phyloP scores from a whole-genome alignment of 352 stramenopile species.

The Thraustochytrium striatum region DNA sequence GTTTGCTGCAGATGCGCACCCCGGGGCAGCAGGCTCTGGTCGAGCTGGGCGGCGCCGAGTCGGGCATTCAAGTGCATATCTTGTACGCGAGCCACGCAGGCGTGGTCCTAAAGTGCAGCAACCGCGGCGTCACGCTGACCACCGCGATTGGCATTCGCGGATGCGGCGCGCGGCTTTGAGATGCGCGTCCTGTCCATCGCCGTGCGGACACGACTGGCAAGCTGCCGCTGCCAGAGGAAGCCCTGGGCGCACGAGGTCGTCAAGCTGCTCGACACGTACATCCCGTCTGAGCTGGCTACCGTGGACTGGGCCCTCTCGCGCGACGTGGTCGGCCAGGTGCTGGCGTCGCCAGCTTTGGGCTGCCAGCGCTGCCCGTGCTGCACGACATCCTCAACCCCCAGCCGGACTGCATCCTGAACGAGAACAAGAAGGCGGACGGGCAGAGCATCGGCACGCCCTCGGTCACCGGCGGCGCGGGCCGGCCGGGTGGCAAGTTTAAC shows the following conservation, averaged over 20 bases:
- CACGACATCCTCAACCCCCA: neutral
- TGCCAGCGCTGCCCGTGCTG: neutral
- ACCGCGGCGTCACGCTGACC: neutral
- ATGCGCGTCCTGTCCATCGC: neutral
- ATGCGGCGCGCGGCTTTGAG: neutral
- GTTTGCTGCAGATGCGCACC: neutral
- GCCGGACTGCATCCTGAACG: slow-evolving; percentile 25
- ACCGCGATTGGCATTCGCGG: neutral
- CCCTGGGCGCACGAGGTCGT: slow-evolving; percentile 40
- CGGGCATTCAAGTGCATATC: neutral
- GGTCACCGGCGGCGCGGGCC: neutral
- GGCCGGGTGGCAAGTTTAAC: slow-evolving; percentile 9
- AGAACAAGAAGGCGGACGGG: neutral
- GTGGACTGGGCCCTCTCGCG: slow-evolving; percentile 27
- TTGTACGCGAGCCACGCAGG: slow-evolving; percentile 15
- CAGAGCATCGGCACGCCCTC: neutral
- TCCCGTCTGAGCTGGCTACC: neutral
- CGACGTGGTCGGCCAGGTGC: slow-evolving; percentile 24
- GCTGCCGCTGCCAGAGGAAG: neutral
- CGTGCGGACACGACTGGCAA: neutral
- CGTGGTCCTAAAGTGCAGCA: neutral
- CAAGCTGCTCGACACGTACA: slow-evolving; percentile 22
- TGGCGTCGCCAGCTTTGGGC: slow-evolving; percentile 27
- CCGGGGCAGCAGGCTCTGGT: neutral
- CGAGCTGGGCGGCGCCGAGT: neutral